Percentiles rank a stretch among this genome's conserved stretches.
These are phyloP conservation scores for Colletotrichum gloeosporioides DNA, from an alignment of 2,329 filamentous ascomycete species.

Conservation along the genomic window DNA sequence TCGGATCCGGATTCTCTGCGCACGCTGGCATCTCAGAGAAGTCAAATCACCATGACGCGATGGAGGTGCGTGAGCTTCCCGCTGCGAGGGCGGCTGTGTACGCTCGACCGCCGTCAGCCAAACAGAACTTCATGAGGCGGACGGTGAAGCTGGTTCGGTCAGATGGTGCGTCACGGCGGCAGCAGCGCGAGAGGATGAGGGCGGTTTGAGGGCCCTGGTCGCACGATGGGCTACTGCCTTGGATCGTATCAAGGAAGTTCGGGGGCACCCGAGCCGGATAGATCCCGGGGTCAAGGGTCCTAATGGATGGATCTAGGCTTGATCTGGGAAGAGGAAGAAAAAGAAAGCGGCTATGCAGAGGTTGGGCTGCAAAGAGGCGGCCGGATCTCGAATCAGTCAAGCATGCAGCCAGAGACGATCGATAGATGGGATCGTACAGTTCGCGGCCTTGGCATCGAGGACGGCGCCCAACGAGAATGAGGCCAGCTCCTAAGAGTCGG, in stretches of 20 bases:
- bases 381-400: neutral
- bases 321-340: neutral
- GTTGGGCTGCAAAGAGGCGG: neutral
- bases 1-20: neutral
- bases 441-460: slow-evolving; percentile 6
- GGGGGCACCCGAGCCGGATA: neutral
- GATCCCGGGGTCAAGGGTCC: neutral
- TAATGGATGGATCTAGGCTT: neutral
- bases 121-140: neutral
- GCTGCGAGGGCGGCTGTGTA: neutral
- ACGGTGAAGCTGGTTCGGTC: slow-evolving; percentile 26
- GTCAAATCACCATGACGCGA: neutral
- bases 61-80: neutral
- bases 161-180: neutral
- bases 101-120: neutral
- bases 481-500: neutral
- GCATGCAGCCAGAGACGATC: neutral
- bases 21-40: neutral
- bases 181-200: neutral
- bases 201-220: neutral
- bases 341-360: neutral
- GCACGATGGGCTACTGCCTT: neutral
- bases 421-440: neutral
- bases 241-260: neutral
- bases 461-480: neutral